Evolutionary conservation across 257 asterid species (phyloP), one percentile per base, ranked within the genome.

Genomic region (Solanum paucissectum): DNA sequence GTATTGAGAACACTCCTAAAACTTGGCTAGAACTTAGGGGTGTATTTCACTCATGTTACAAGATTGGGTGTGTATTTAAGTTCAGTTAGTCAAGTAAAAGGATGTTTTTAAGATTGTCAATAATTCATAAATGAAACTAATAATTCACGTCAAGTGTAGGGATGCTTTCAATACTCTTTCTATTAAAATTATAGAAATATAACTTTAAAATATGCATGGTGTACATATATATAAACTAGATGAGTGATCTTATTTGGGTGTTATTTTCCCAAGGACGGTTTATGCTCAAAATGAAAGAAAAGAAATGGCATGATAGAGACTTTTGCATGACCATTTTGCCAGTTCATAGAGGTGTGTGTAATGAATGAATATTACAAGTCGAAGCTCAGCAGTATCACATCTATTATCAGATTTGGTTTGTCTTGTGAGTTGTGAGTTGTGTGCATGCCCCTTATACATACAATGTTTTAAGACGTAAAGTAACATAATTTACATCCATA

Each of bases 311-410:
- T 87, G 94, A 94, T 88, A 86, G 89, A 40, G 93, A 91, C 94
- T 23, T 74, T 86, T 91, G 91, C 90, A 87, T 86, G 92, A 89
- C 87, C 46, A 88, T 84, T 72, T 87, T 87, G 88, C 86, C 89
- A 86, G 88, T 88, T 83, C 89, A 29, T 81, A 37, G 85, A 46
- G 14, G 40, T 14, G 42, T 81, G 62, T 76, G 62, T 77, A 42
- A 77, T 62, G 62, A 62, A 40, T 87, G 91, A 94, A 92, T 89
- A 90, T 83, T 88, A 91, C 95, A 90, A 83, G 89, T 92, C 93
- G 73, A 90, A 44, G 79, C 81, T 37, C 77, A 85, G 64, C 29
- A 85, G 55, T 84, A 92, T 92, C 21, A 49, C 23, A 49, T 44
- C 52, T 44, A 44, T 44, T 44, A 44, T 44, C 93, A 87, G 25